Conservation (phyloP, 2,329 filamentous ascomycete species). For the Didymella keratinophila region DNA sequence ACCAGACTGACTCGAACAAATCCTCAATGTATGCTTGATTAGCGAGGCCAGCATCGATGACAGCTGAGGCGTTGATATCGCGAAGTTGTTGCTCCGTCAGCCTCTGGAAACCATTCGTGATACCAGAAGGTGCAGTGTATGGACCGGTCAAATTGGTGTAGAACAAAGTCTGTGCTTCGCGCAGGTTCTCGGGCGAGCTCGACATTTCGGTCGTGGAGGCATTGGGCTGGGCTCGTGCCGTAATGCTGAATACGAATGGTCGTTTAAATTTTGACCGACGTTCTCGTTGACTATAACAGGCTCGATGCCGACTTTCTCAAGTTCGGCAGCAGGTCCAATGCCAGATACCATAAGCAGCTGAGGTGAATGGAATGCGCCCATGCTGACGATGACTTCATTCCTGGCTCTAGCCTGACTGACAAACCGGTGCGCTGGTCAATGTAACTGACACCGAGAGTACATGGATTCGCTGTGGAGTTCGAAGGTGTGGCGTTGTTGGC, state of each 20-base stretch:
- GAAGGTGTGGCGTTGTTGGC: neutral
- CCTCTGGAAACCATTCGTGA: constrained; percentile 44
- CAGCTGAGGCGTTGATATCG: constrained; percentile 29
- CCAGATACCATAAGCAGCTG: constrained; percentile 52
- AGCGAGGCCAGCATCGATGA: constrained; percentile 27
- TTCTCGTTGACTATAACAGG: constrained; percentile 42
- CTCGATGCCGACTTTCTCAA: constrained; percentile 35
- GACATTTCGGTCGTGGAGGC: constrained; percentile 38
- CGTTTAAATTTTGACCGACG: constrained; percentile 36
- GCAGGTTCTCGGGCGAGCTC: constrained; percentile 31
- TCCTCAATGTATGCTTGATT: constrained; percentile 44
- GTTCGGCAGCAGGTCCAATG: constrained; percentile 41
- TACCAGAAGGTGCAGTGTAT: constrained; percentile 42
- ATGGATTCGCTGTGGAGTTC: constrained; percentile 19
- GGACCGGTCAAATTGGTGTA: constrained; percentile 40
- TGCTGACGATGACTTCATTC: constrained; percentile 41
- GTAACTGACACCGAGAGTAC: constrained; percentile 39
- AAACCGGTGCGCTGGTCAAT: constrained; percentile 37
- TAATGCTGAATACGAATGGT: constrained; percentile 41
- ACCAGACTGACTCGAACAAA: constrained; percentile 36
- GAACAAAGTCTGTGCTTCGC: constrained; percentile 36
- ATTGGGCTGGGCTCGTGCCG: constrained; percentile 32
- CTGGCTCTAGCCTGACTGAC: constrained; percentile 39
- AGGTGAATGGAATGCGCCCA: constrained; percentile 48
- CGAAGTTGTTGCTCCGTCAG: constrained; percentile 27